These are phyloP conservation scores for Monosporozyma solicola DNA, from an alignment of 805 yeast species.

Conservation along the genomic window DNA sequence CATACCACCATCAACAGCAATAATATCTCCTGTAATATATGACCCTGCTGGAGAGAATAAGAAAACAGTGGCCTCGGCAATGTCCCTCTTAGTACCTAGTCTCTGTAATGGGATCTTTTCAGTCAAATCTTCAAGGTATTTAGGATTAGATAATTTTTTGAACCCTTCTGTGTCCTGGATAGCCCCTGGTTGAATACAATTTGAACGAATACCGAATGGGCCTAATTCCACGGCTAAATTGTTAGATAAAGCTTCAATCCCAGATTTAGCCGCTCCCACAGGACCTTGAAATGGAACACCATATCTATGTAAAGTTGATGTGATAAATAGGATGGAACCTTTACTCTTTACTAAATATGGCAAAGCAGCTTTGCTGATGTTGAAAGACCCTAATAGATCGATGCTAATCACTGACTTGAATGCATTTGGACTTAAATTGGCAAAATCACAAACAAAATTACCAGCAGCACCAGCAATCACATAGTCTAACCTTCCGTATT, in stretches of 20 bases:
- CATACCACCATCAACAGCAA: constrained; percentile 82
- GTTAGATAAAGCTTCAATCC: constrained; percentile 78
- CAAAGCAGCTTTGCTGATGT: constrained; percentile 77
- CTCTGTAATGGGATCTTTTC: constrained; percentile 49
- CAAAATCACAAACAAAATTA: constrained; percentile 74
- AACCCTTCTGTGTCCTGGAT: constrained; percentile 84
- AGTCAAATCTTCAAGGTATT: constrained; percentile 34
- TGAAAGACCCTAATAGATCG: constrained; percentile 81
- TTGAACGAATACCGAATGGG: constrained; percentile 75
- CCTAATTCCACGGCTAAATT: constrained; percentile 88
- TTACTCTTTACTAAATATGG: constrained; percentile 53
- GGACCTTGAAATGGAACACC: constrained; percentile 87
- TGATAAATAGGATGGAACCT: constrained; percentile 70
- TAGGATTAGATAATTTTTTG: constrained; percentile 45
- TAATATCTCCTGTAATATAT: constrained; percentile 67
- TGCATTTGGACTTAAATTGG: constrained; percentile 72
- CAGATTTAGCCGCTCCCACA: constrained; percentile 94
- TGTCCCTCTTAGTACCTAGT: constrained; percentile 63
- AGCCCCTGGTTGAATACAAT: constrained; percentile 88
- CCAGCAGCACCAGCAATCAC: constrained; percentile 97
- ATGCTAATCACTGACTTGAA: constrained; percentile 82
- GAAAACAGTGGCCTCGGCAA: constrained; percentile 80
- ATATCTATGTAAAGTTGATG: constrained; percentile 83
- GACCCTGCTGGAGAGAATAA: constrained; percentile 75
- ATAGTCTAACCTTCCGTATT: constrained; percentile 72